These are phyloP conservation scores for Rhizoctonia solani DNA, from an alignment of 1,284 basidiomycete species.

Conservation along the genomic window DNA sequence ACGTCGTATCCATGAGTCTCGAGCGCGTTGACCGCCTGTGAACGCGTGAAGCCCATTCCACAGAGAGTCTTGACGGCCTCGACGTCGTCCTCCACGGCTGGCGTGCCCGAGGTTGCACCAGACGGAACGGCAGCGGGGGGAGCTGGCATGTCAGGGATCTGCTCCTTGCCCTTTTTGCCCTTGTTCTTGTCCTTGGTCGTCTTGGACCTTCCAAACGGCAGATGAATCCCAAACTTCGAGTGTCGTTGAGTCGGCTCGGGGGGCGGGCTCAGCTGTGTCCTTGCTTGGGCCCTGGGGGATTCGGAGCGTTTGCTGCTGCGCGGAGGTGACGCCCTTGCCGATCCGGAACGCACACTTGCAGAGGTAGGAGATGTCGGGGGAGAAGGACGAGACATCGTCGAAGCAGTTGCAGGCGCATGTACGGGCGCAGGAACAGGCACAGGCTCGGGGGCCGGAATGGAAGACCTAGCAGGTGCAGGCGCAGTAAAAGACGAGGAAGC, in stretches of 20 bases:
- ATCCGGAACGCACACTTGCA: conserved; percentile 61
- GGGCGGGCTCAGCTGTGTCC: background rate
- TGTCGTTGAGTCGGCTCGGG: conserved; percentile 59
- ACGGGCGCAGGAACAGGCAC: conserved; percentile 43
- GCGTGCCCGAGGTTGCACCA: conserved; percentile 52
- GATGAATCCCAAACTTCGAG: conserved; percentile 50
- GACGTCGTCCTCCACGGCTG: conserved; percentile 71
- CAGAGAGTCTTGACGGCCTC: conserved; percentile 75
- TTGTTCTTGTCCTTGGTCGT: conserved; percentile 63
- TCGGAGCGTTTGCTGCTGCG: conserved; percentile 50
- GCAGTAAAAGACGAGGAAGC: conserved; percentile 47
- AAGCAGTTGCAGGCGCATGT: conserved; percentile 6
- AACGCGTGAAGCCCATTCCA: conserved; percentile 80
- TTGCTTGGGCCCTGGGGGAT: conserved; percentile 51
- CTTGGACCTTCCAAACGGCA: conserved; percentile 65
- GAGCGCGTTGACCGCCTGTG: conserved; percentile 74
- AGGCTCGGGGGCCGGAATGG: conserved; percentile 54
- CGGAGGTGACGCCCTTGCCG: conserved; percentile 52
- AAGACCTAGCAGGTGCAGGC: conserved; percentile 41
- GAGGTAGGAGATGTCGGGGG: conserved; percentile 51
- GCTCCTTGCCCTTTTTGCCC: conserved; percentile 45
- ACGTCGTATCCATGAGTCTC: conserved; percentile 75
- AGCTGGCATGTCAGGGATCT: conserved; percentile 45
- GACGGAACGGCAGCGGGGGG: conserved; percentile 50
- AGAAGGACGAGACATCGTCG: conserved; percentile 30